Percentiles rank a stretch among this genome's conserved stretches.
Evolutionary conservation across 2,329 filamentous ascomycete species (phyloP).

Genomic region (Capronia coronata): DNA sequence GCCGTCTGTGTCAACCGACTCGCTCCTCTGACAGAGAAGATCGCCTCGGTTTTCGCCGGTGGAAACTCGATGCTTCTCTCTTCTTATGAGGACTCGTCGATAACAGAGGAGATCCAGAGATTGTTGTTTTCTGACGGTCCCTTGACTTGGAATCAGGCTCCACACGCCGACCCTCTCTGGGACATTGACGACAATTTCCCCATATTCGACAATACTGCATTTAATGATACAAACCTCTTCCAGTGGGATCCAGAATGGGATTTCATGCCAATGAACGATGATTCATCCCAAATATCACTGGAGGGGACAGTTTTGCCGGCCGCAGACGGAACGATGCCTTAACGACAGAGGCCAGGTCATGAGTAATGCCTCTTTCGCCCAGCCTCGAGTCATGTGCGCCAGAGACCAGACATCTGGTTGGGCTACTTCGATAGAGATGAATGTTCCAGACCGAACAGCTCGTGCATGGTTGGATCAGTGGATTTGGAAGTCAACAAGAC

Average conservation of each 20-base stretch:
- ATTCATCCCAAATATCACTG: no score
- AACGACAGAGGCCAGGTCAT: no score
- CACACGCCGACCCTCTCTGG: neutral
- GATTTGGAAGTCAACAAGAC: constrained; percentile 6
- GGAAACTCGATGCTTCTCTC: neutral
- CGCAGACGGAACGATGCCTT: no score
- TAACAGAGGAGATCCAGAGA: constrained; percentile 1
- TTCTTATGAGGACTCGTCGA: neutral
- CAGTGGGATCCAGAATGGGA: constrained; percentile 4
- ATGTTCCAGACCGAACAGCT: constrained; percentile 11
- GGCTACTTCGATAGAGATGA: constrained; percentile 8
- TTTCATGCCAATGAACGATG: neutral
- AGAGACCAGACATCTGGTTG: constrained; percentile 7
- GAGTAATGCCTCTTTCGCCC: no score
- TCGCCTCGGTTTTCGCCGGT: neutral
- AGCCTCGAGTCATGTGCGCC: no score
- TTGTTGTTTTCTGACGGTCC: neutral
- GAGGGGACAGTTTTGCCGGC: no score
- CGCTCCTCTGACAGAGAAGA: neutral
- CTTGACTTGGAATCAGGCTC: neutral
- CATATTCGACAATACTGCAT: neutral
- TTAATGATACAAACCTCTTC: neutral
- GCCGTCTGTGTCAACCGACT: neutral
- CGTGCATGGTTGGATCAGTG: constrained; percentile 7
- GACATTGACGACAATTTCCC: neutral